Percentiles rank a stretch among this genome's conserved stretches.
Conservation (phyloP, 208 protist species). For the Leishmania amazonensis region DNA sequence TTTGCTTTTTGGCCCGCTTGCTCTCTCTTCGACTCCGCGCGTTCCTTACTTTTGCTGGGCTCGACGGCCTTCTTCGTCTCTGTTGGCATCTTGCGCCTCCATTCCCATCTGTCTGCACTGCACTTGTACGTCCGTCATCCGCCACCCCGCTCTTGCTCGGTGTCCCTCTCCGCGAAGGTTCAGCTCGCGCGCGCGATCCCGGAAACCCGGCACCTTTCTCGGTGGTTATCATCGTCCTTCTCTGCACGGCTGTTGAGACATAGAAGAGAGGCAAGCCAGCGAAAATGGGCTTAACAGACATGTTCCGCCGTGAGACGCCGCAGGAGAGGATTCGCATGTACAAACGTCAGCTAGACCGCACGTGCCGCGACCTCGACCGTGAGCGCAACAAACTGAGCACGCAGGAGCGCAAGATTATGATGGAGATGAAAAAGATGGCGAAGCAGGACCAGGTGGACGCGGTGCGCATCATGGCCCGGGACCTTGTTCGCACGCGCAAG, state of each 20-base stretch:
- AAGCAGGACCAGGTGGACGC: constrained; percentile 96
- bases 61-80: background rate
- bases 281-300: constrained; percentile 55
- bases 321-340: constrained; percentile 96
- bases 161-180: background rate
- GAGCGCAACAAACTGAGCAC: constrained; percentile 94
- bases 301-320: constrained; percentile 89
- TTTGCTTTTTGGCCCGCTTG: background rate
- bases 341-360: constrained; percentile 94
- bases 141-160: background rate
- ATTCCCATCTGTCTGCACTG: background rate
- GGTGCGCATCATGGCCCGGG: constrained; percentile 97
- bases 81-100: background rate
- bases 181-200: background rate
- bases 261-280: background rate
- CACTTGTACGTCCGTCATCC: background rate
- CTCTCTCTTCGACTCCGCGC: background rate
- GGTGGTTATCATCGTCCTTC: background rate
- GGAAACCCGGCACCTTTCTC: background rate
- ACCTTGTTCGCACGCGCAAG: constrained; percentile 96
- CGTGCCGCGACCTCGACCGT: constrained; percentile 96
- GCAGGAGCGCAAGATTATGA: constrained; percentile 97
- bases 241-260: background rate
- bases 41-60: background rate
- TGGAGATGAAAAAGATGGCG: constrained; percentile 97